phyloP scores from a whole-genome alignment of 2,329 filamentous ascomycete species.

The Trichoderma oligosporum region DNA sequence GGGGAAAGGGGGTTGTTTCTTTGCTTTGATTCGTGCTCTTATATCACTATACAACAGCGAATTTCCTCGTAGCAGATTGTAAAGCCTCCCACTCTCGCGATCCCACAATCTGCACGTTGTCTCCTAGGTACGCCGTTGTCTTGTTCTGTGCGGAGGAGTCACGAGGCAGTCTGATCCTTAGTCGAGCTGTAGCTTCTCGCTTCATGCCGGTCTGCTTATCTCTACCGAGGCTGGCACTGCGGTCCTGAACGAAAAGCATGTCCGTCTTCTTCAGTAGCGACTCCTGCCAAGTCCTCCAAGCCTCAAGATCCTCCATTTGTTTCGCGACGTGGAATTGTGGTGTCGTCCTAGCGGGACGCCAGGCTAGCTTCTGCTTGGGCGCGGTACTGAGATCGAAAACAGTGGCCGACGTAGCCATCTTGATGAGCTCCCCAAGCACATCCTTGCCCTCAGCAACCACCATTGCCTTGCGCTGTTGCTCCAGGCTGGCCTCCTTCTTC shows the following conservation, averaged over 20 bases:
- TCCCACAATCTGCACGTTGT: conserved; percentile 47
- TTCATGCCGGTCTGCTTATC: conserved; percentile 27
- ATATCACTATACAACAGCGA: conserved; percentile 27
- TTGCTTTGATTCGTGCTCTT: neutral
- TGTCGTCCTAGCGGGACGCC: conserved; percentile 61
- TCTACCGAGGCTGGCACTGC: conserved; percentile 26
- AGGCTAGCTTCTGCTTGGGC: conserved; percentile 59
- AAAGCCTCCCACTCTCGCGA: conserved; percentile 54
- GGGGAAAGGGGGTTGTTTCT: neutral
- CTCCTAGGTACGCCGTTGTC: conserved; percentile 28
- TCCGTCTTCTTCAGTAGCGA: conserved; percentile 53
- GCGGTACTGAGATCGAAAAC: conserved; percentile 57
- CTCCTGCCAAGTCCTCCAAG: conserved; percentile 57
- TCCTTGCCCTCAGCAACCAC: conserved; percentile 61
- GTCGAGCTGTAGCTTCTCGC: conserved; percentile 41
- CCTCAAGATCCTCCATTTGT: conserved; percentile 61
- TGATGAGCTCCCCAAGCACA: conserved; percentile 61
- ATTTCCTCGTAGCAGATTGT: conserved; percentile 39
- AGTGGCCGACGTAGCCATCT: conserved; percentile 53
- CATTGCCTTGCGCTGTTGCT: conserved; percentile 48
- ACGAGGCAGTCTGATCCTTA: conserved; percentile 49
- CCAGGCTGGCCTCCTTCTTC: conserved; percentile 39
- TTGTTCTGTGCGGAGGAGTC: conserved; percentile 39
- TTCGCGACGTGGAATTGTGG: conserved; percentile 63
- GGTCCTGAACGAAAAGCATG: conserved; percentile 31